A percentile compares a stretch with the other conserved stretches of the same genome.
Evolutionary conservation across 2,329 filamentous ascomycete species (phyloP).

Genomic region (Pyrenophora tritici-repentis): DNA sequence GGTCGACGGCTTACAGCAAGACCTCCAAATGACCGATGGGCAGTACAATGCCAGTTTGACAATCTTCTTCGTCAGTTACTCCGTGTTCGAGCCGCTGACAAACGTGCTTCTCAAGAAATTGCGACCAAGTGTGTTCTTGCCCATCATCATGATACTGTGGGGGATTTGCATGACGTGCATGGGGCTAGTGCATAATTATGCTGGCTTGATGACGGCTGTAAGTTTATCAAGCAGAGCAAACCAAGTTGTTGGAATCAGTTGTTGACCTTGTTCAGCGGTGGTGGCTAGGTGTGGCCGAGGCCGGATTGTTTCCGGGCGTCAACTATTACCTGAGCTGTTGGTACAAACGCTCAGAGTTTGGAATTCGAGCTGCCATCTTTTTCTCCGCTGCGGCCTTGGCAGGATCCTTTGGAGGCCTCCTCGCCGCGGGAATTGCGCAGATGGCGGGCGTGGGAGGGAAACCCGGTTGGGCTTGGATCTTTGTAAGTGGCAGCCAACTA

Average conservation of each 20-base stretch:
- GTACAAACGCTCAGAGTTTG: constrained; percentile 81
- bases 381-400: constrained; percentile 82
- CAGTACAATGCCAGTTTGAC: constrained; percentile 78
- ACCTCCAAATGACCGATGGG: constrained; percentile 65
- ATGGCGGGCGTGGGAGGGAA: constrained; percentile 66
- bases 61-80: constrained; percentile 87
- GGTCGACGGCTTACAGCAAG: constrained; percentile 60
- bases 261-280: constrained; percentile 39
- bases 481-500: constrained; percentile 37
- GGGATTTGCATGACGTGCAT: constrained; percentile 71
- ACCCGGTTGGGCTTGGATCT: constrained; percentile 53
- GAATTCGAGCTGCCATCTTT: constrained; percentile 79
- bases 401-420: constrained; percentile 75
- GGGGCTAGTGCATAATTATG: constrained; percentile 67
- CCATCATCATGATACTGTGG: constrained; percentile 73
- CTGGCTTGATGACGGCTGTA: constrained; percentile 66
- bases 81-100: constrained; percentile 76
- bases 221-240: constrained; percentile 1
- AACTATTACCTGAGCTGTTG: constrained; percentile 84
- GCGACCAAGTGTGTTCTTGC: constrained; percentile 78
- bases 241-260: neutral
- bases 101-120: constrained; percentile 80
- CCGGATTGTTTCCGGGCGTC: constrained; percentile 68
- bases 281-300: constrained; percentile 74
- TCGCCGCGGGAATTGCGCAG: constrained; percentile 72